phyloP scores from a whole-genome alignment of 140 eudicot genomes.

The Erigeron philadelphicus region DNA sequence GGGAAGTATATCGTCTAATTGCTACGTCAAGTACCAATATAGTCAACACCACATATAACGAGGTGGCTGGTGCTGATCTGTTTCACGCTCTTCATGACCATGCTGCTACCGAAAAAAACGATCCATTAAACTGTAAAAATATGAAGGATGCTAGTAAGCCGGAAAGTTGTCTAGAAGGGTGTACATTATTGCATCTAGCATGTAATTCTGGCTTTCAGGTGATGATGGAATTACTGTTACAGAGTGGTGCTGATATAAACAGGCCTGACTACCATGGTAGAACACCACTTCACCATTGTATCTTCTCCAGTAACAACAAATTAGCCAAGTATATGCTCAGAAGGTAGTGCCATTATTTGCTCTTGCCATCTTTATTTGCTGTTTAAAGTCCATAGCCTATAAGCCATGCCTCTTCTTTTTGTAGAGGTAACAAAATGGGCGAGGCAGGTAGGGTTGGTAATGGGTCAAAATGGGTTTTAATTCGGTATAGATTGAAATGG shows the following conservation, averaged over 20 bases:
- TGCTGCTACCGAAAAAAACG: conserved; percentile 24
- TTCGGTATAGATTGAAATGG: not conserved
- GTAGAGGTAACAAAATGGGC: not conserved
- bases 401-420: not conserved
- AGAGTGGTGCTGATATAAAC: conserved; percentile 86
- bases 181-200: conserved; percentile 81
- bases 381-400: not conserved
- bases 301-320: conserved; percentile 51
- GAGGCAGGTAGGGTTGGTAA: not conserved
- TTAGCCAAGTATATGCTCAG: conserved; percentile 84
- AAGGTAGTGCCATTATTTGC: conserved; percentile 46
- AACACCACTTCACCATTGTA: conserved; percentile 91
- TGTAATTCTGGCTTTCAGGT: conserved; percentile 56
- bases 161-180: conserved; percentile 59
- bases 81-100: conserved; percentile 29
- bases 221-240: conserved; percentile 86
- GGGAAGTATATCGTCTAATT: conserved; percentile 61
- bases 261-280: conserved; percentile 72
- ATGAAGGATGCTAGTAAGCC: conserved; percentile 44
- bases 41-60: conserved; percentile 66
- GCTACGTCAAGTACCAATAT: conserved; percentile 47
- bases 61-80: conserved; percentile 42
- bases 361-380: not conserved
- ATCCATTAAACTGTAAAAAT: conserved; percentile 47
- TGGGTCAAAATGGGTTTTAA: not conserved